Evolutionary conservation across 2,329 filamentous ascomycete genomes (phyloP).

Genomic region (Parascedosporium putredinis): DNA sequence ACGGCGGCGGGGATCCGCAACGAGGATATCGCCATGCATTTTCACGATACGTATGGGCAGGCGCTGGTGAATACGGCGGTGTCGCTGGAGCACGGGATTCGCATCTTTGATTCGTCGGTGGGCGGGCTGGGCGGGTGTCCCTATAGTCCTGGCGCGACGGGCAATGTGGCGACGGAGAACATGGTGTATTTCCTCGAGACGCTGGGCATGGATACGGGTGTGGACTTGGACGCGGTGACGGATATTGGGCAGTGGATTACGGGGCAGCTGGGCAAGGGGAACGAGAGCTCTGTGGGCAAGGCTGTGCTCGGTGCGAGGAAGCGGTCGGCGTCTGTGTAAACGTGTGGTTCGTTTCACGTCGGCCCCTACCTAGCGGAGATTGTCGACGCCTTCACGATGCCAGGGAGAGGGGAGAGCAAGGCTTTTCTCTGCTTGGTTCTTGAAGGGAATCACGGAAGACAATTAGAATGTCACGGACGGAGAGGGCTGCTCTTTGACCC

Average conservation of each 20-base stretch:
- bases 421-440: too few species aligned
- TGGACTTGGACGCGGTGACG: slow-evolving; percentile 56
- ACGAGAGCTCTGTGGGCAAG: slow-evolving; percentile 58
- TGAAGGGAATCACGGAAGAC: too few species aligned
- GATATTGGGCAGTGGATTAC: slow-evolving; percentile 67
- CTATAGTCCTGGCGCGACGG: slow-evolving; percentile 75
- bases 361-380: too few species aligned
- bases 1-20: slow-evolving; percentile 55
- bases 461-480: too few species aligned
- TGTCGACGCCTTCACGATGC: too few species aligned
- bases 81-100: slow-evolving; percentile 64
- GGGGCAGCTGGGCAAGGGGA: slow-evolving; percentile 47
- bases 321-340: not conserved
- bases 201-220: slow-evolving; percentile 63
- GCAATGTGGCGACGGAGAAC: slow-evolving; percentile 79
- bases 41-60: slow-evolving; percentile 82
- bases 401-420: too few species aligned
- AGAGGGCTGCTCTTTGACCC: too few species aligned
- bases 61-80: slow-evolving; percentile 75
- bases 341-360: too few species aligned
- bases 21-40: slow-evolving; percentile 69
- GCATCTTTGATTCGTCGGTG: slow-evolving; percentile 71
- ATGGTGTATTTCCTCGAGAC: slow-evolving; percentile 69
- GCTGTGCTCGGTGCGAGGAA: slow-evolving; percentile 42
- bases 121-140: slow-evolving; percentile 77